Conservation (phyloP, 192 early-diverging fungal genomes). For the Podila minutissima region DNA sequence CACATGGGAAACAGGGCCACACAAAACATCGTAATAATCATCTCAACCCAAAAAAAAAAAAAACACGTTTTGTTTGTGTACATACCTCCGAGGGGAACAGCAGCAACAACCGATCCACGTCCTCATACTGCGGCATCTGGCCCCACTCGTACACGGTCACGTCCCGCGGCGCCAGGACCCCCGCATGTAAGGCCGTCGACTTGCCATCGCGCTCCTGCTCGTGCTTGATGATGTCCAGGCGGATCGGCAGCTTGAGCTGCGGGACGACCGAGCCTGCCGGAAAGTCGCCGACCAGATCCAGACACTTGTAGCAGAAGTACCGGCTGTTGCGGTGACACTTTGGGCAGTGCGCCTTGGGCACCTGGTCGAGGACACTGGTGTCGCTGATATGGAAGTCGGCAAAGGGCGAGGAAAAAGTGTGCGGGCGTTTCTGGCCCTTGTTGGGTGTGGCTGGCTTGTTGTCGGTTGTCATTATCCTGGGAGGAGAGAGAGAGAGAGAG, state of each 20-base stretch:
- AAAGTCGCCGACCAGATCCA: conserved; percentile 57
- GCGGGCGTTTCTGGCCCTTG: background rate
- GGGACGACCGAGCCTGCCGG: conserved; percentile 60
- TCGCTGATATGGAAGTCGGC: conserved; percentile 43
- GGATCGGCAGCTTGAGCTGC: conserved; percentile 72
- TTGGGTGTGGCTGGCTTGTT: background rate
- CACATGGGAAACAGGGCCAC: too few species aligned
- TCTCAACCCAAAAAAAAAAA: too few species aligned
- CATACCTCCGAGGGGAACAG: conserved; percentile 83
- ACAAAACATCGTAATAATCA: too few species aligned
- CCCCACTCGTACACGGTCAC: conserved; percentile 70
- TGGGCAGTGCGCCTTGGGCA: conserved; percentile 62
- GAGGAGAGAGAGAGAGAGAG: too few species aligned
- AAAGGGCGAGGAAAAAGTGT: conserved; percentile 24
- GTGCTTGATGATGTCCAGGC: conserved; percentile 84
- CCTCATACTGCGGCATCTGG: conserved; percentile 61
- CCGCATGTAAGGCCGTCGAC: conserved; percentile 89
- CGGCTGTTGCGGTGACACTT: conserved; percentile 71
- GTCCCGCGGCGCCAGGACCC: conserved; percentile 75
- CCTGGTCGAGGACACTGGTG: conserved; percentile 45
- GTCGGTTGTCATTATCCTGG: background rate
- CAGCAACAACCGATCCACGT: conserved; percentile 76
- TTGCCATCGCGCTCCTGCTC: conserved; percentile 83
- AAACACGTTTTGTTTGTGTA: too few species aligned
- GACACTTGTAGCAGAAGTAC: conserved; percentile 82